Percentiles rank a stretch among this genome's conserved stretches.
Evolutionary conservation across 345 rosid species (phyloP).

Genomic region (Excoecaria agallocha): DNA sequence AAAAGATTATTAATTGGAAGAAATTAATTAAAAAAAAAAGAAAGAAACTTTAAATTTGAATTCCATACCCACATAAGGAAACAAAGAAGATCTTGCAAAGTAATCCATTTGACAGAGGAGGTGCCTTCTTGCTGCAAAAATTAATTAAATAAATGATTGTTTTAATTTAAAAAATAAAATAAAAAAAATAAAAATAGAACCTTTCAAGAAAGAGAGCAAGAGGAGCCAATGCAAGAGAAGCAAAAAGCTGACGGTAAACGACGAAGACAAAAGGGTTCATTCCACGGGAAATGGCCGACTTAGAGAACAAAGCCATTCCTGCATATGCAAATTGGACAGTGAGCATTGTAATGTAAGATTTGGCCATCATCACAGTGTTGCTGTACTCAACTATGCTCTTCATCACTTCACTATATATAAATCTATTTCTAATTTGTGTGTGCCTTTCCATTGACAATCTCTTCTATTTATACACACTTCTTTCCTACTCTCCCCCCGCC

Average conservation of each 20-base stretch:
- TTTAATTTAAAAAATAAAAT: too few species aligned
- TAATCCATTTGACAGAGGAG: constrained; percentile 41
- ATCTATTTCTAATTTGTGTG: too few species aligned
- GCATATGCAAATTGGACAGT: constrained; percentile 61
- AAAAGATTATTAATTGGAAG: neutral
- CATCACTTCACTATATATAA: constrained; percentile 13
- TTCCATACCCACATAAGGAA: constrained; percentile 50
- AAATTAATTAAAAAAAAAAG: neutral
- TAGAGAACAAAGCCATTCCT: constrained; percentile 81
- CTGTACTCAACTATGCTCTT: constrained; percentile 23
- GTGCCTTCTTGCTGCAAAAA: constrained; percentile 40
- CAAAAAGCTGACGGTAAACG: constrained; percentile 76
- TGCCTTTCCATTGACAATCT: neutral
- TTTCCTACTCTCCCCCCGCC: too few species aligned
- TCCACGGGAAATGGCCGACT: constrained; percentile 66
- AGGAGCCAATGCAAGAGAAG: constrained; percentile 61
- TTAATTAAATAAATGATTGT: too few species aligned
- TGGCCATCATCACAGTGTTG: constrained; percentile 5
- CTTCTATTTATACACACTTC: constrained; percentile 15
- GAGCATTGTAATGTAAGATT: constrained; percentile 61
- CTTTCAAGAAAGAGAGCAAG: constrained; percentile 75
- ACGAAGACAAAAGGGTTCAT: constrained; percentile 78
- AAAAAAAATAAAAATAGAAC: constrained; percentile 25
- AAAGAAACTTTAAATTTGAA: neutral
- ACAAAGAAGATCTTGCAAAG: constrained; percentile 50